Percentiles rank a stretch among this genome's conserved stretches.
These are phyloP conservation scores for Starmerella etchellsii DNA, from an alignment of 805 yeast genomes.

Conservation along the genomic window DNA sequence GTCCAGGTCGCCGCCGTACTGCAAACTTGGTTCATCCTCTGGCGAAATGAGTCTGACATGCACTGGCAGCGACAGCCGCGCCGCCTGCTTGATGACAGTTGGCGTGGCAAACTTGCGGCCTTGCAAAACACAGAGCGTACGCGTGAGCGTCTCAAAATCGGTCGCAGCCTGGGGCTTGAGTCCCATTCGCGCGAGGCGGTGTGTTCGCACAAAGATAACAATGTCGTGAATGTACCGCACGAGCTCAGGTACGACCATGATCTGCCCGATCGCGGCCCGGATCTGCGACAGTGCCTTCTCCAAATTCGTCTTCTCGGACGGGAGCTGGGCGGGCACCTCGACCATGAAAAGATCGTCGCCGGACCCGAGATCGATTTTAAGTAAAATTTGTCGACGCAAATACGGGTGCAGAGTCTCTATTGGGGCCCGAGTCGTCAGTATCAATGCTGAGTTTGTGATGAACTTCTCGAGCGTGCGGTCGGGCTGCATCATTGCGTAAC, in stretches of 20 bases:
- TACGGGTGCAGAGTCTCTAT: constrained; percentile 8
- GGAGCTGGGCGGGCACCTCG: constrained; percentile 3
- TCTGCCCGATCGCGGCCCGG: constrained; percentile 7
- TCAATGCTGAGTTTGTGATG: constrained; percentile 1
- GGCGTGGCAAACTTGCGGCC: constrained; percentile 40
- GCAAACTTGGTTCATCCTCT: constrained; percentile 38
- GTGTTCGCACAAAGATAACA: constrained; percentile 39
- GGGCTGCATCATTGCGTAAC: constrained; percentile 10
- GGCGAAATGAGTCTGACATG: constrained; percentile 32
- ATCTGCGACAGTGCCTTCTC: constrained; percentile 1
- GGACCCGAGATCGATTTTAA: constrained; percentile 8
- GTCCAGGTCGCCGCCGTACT: constrained; percentile 43
- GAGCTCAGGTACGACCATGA: constrained; percentile 39
- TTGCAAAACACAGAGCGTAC: constrained; percentile 33
- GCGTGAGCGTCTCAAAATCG: constrained; percentile 33
- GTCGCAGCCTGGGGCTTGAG: constrained; percentile 35
- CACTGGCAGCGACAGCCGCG: constrained; percentile 37
- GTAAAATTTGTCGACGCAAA: constrained; percentile 13
- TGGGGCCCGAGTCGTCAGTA: constrained; percentile 7
- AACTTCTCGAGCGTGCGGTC: background rate
- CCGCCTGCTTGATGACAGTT: constrained; percentile 38
- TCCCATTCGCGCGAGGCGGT: constrained; percentile 43
- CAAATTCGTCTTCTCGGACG: background rate
- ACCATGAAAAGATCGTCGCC: constrained; percentile 9
- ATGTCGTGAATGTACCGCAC: constrained; percentile 45